These are phyloP conservation scores for Boletus coccyginus DNA, from an alignment of 768 basidiomycete genomes.

Conservation along the genomic window DNA sequence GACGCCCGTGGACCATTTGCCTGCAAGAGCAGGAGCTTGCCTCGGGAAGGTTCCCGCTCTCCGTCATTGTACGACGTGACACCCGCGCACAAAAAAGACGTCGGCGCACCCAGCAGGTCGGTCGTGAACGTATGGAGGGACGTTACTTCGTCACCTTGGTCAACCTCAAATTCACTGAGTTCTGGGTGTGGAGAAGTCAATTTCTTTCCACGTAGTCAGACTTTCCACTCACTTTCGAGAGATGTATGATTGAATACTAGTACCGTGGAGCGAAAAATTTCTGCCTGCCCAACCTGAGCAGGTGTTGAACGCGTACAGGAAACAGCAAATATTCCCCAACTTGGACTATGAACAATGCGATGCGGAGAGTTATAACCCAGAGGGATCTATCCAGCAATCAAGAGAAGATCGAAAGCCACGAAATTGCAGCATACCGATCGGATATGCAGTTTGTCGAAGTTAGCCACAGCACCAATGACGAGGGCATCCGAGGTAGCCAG, in stretches of 20 bases:
- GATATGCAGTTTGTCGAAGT: slow-evolving; percentile 79
- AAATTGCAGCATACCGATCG: slow-evolving; percentile 52
- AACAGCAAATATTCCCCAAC: slow-evolving; percentile 60
- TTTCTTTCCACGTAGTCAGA: not conserved
- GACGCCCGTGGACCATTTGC: slow-evolving; percentile 24
- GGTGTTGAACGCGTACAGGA: slow-evolving; percentile 57
- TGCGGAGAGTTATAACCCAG: slow-evolving; percentile 73
- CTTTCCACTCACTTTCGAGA: slow-evolving; percentile 54
- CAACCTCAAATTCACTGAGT: slow-evolving; percentile 31
- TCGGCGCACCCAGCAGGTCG: slow-evolving; percentile 28
- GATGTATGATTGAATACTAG: slow-evolving; percentile 63
- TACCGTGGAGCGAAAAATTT: slow-evolving; percentile 52
- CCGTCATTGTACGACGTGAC: slow-evolving; percentile 39
- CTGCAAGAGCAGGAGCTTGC: slow-evolving; percentile 59
- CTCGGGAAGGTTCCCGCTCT: slow-evolving; percentile 52
- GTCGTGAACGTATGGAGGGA: slow-evolving; percentile 40
- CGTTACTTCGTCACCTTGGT: slow-evolving; percentile 61
- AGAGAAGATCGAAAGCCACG: not conserved
- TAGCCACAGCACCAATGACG: slow-evolving; percentile 61
- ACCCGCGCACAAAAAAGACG: slow-evolving; percentile 52
- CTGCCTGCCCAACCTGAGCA: slow-evolving; percentile 48
- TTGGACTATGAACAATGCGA: slow-evolving; percentile 58
- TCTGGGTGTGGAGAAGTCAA: slow-evolving; percentile 15
- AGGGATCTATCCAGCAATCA: slow-evolving; percentile 46
- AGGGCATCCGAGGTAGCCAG: slow-evolving; percentile 54